A percentile compares a stretch with the other conserved stretches of the same genome.
Evolutionary conservation across 768 basidiomycete genomes (phyloP).

Genomic region (Boletellus ananas): DNA sequence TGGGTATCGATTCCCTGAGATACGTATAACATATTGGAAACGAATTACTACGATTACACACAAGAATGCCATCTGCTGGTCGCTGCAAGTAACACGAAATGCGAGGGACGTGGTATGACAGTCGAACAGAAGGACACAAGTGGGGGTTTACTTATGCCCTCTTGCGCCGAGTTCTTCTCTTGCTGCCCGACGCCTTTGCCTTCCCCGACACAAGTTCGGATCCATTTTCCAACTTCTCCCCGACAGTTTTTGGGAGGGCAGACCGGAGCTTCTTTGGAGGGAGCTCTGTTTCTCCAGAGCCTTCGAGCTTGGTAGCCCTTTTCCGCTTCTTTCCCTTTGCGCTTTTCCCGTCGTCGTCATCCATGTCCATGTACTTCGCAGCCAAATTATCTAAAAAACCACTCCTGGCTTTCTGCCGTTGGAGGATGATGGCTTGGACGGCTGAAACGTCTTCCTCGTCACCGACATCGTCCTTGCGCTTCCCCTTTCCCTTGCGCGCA

Average conservation of each 20-base stretch:
- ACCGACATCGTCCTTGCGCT: constrained; percentile 41
- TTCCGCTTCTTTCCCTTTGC: constrained; percentile 53
- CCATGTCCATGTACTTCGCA: constrained; percentile 62
- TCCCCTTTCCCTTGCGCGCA: constrained; percentile 52
- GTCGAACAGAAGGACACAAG: neutral
- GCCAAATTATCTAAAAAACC: constrained; percentile 74
- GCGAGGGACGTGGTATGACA: neutral
- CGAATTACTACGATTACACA: constrained; percentile 8
- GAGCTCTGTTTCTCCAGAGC: constrained; percentile 37
- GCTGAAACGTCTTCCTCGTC: constrained; percentile 62
- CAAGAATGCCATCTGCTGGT: neutral
- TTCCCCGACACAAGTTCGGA: constrained; percentile 53
- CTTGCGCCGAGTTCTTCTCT: constrained; percentile 30
- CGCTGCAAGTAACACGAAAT: neutral
- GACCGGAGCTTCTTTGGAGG: constrained; percentile 50
- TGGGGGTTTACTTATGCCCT: constrained; percentile 28
- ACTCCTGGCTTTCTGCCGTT: constrained; percentile 66
- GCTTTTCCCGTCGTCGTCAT: constrained; percentile 35
- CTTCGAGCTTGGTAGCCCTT: constrained; percentile 31
- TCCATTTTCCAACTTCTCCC: constrained; percentile 60
- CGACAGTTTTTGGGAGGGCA: constrained; percentile 55
- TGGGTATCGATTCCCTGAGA: constrained; percentile 80
- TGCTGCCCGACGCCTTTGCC: constrained; percentile 30
- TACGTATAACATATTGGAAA: constrained; percentile 49
- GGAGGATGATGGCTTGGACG: constrained; percentile 78